These are phyloP conservation scores for Cyclotella sp. DNA, from an alignment of 108 stramenopile species.

Conservation along the genomic window DNA sequence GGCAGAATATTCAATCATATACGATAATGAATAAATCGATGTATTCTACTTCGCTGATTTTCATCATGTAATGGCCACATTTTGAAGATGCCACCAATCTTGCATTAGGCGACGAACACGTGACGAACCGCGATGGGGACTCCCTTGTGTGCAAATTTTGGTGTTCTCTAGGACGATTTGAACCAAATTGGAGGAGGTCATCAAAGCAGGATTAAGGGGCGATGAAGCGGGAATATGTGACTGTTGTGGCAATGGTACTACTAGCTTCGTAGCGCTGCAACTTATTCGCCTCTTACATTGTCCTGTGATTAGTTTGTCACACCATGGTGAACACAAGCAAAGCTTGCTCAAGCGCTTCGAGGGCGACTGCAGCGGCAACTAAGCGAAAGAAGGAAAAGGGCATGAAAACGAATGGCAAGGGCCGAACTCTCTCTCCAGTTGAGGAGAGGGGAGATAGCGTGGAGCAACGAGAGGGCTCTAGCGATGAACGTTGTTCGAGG, in stretches of 20 bases:
- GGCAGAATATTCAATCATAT: not conserved
- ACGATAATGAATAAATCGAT: not conserved
- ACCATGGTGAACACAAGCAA: too few relatives aligned
- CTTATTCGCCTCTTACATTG: too few relatives aligned
- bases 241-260: too few relatives aligned
- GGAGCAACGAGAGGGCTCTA: constrained; percentile 3
- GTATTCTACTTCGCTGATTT: too few relatives aligned
- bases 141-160: constrained; percentile 7
- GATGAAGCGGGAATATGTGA: too few relatives aligned
- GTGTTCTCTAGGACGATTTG: not conserved
- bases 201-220: not conserved
- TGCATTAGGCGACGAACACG: not conserved
- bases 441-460: not conserved
- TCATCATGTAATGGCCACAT: not conserved
- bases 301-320: too few relatives aligned
- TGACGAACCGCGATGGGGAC: too few relatives aligned
- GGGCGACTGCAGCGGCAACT: too few relatives aligned
- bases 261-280: too few relatives aligned
- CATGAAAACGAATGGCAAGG: not conserved
- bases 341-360: too few relatives aligned
- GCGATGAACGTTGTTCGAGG: constrained; percentile 12
- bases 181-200: not conserved
- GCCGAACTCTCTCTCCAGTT: not conserved
- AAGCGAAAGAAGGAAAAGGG: not conserved
- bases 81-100: constrained; percentile 8